These are phyloP conservation scores for Boletus reticulatus DNA, from an alignment of 768 basidiomycete species.

Conservation along the genomic window DNA sequence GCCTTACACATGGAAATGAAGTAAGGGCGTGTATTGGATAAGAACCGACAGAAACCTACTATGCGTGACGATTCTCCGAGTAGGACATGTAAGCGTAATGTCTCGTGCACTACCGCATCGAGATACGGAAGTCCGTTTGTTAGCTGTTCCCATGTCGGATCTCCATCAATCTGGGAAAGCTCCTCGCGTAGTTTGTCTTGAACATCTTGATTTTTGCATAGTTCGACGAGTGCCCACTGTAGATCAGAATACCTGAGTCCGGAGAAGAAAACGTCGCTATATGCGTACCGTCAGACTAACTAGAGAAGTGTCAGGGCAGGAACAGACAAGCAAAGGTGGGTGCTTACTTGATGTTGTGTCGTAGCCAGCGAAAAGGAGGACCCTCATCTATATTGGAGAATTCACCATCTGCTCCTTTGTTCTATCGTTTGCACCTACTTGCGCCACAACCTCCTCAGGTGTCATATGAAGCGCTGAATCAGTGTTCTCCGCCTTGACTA, in stretches of 20 bases:
- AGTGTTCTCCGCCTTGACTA: conserved; percentile 39
- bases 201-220: conserved; percentile 40
- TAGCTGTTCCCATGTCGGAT: conserved; percentile 56
- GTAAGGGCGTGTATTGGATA: not conserved
- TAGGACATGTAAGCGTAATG: conserved; percentile 42
- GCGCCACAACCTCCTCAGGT: conserved; percentile 40
- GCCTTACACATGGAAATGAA: conserved; percentile 39
- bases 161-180: conserved; percentile 39
- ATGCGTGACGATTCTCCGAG: conserved; percentile 22
- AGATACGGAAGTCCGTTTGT: conserved; percentile 50
- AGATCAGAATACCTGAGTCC: not conserved
- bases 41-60: not conserved
- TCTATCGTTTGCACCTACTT: conserved; percentile 12
- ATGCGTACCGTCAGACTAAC: conserved; percentile 25
- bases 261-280: no score
- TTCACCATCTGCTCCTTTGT: not conserved
- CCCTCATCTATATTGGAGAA: conserved; percentile 28
- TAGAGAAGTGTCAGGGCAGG: not conserved
- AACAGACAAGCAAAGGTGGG: not conserved
- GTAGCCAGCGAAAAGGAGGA: conserved; percentile 40
- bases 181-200: conserved; percentile 52
- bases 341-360: conserved; percentile 40
- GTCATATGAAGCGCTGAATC: conserved; percentile 33
- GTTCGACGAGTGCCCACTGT: conserved; percentile 55
- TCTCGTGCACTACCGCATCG: conserved; percentile 48